Evolutionary conservation across 805 yeast species (phyloP).

Genomic region (Pichia membranifaciens): DNA sequence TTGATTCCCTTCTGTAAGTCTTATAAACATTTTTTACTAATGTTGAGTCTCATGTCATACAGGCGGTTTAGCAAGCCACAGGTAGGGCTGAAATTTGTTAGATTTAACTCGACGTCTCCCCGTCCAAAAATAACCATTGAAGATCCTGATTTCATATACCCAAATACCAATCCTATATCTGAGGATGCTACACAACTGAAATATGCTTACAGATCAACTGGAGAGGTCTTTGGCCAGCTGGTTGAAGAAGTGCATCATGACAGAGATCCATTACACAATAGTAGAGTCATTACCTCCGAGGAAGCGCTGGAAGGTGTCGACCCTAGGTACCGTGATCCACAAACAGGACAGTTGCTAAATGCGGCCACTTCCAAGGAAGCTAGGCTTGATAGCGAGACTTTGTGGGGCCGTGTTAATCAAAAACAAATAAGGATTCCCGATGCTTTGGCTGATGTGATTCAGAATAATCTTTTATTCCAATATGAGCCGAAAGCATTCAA

Average conservation of each 20-base stretch:
- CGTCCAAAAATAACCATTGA: conserved; percentile 18
- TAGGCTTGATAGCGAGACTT: conserved; percentile 53
- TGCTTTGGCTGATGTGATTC: conserved; percentile 50
- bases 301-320: conserved; percentile 30
- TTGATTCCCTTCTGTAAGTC: no score
- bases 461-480: conserved; percentile 55
- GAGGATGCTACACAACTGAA: conserved; percentile 23
- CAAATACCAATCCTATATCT: conserved; percentile 19
- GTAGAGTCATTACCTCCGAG: conserved; percentile 34
- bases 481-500: conserved; percentile 61
- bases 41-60: not conserved
- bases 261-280: conserved; percentile 27
- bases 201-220: conserved; percentile 33
- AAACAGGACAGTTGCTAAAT: conserved; percentile 27
- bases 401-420: conserved; percentile 49
- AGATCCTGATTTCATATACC: conserved; percentile 20
- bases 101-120: not conserved
- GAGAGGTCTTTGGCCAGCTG: conserved; percentile 39
- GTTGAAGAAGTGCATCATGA: conserved; percentile 35
- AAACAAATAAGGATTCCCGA: conserved; percentile 51
- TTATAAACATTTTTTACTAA: no score
- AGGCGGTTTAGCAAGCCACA: not conserved
- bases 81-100: not conserved
- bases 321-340: conserved; percentile 28
- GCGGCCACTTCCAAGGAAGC: conserved; percentile 45